Evolutionary conservation across 1,139 yeast genomes (phyloP).

Genomic region (Suhomyces kunorum): DNA sequence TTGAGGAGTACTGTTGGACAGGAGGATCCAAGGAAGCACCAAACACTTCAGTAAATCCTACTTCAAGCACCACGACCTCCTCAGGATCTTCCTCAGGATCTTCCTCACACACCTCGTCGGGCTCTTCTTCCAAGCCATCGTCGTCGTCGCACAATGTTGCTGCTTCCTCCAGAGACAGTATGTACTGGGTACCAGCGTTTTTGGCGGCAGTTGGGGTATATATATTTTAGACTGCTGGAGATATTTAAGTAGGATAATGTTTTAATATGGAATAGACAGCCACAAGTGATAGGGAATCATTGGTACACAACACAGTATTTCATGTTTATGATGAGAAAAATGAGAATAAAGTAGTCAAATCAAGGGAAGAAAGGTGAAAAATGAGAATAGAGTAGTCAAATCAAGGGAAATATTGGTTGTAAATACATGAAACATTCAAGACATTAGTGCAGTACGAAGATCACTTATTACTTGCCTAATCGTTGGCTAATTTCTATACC

Average conservation of each 20-base stretch:
- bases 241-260: not conserved
- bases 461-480: too few relatives aligned
- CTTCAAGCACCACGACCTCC: conserved; percentile 4
- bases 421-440: too few relatives aligned
- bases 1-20: conserved; percentile 42
- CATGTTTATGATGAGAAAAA: too few relatives aligned
- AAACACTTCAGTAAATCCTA: conserved; percentile 12
- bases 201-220: conserved; percentile 4
- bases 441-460: too few relatives aligned
- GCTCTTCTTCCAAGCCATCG: conserved; percentile 6
- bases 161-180: not conserved
- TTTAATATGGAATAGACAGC: conserved; percentile 1
- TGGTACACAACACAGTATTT: too few relatives aligned
- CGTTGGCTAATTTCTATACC: too few relatives aligned
- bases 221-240: not conserved
- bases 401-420: too few relatives aligned
- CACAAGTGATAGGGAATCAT: too few relatives aligned
- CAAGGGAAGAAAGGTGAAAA: too few relatives aligned
- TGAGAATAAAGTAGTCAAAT: too few relatives aligned
- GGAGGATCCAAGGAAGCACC: conserved; percentile 28
- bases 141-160: conserved; percentile 11
- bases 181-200: conserved; percentile 2
- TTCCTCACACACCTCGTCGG: too few relatives aligned
- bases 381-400: too few relatives aligned
- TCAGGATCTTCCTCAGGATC: conserved; percentile 1